phyloP scores from a whole-genome alignment of 2,329 filamentous ascomycete genomes.

The Cytospora mali region DNA sequence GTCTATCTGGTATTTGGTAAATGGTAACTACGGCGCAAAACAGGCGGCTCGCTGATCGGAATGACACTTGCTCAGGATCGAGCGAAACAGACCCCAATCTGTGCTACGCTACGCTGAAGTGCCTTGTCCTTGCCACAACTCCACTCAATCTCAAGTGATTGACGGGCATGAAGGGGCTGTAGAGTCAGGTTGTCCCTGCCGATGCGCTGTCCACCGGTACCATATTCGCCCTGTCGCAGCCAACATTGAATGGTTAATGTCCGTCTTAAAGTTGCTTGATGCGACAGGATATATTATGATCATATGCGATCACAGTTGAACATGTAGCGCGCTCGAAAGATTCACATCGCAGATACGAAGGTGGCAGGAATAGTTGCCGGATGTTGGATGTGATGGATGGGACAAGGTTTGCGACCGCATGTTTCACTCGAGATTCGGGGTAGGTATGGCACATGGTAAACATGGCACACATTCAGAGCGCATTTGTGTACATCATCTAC shows the following conservation, averaged over 20 bases:
- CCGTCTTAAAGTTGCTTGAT: slow-evolving; percentile 13
- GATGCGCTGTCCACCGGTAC: slow-evolving; percentile 1
- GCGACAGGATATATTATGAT: slow-evolving; percentile 10
- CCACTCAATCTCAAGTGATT: slow-evolving; percentile 26
- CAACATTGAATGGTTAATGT: slow-evolving; percentile 7
- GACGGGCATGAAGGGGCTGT: slow-evolving; percentile 15
- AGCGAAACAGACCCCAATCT: slow-evolving; percentile 29
- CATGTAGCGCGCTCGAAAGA: slow-evolving; percentile 12
- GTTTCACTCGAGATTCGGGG: slow-evolving; percentile 23
- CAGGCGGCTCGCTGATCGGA: slow-evolving; percentile 19
- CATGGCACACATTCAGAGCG: slow-evolving; percentile 7
- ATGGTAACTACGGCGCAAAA: not conserved
- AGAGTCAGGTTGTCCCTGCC: slow-evolving; percentile 18
- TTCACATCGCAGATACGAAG: slow-evolving; percentile 10
- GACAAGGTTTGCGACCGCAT: slow-evolving; percentile 24
- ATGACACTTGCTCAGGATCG: slow-evolving; percentile 19
- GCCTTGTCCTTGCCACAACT: slow-evolving; percentile 30
- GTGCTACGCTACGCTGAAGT: slow-evolving; percentile 25
- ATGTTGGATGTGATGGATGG: slow-evolving; percentile 13
- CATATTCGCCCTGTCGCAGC: slow-evolving; percentile 1
- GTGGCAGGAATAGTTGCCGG: slow-evolving; percentile 10
- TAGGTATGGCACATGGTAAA: slow-evolving; percentile 9
- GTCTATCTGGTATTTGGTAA: not conserved
- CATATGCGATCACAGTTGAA: slow-evolving; percentile 8
- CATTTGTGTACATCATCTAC: slow-evolving; percentile 1